Evolutionary conservation across 805 yeast species (phyloP), one percentile per base, ranked within the genome.

Genomic region (Ogataea haglerorum): DNA sequence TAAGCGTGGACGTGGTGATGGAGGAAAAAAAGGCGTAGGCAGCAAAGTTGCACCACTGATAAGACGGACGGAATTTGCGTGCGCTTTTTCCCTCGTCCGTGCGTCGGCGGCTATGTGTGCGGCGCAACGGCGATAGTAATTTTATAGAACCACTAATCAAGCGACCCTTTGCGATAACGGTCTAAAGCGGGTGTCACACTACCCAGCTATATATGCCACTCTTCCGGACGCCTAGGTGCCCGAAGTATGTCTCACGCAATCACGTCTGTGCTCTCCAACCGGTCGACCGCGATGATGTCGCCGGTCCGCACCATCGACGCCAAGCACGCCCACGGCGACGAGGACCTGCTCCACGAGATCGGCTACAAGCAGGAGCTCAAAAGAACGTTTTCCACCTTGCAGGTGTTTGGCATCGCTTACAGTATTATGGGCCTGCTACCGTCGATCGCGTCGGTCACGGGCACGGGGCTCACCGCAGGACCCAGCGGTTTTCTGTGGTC

Each of bases 401-500:
- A 80, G 57, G 80, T 80, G 16, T 82, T 82, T 55, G 86, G 85
- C 41, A 76, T 82, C 42, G 84, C 87, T 3, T 82, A 80, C 54
- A 73, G 81, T 14, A 80, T 83, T 56, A 82, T 83, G 87, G 85
- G 87, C 8, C 60, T 82, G 34, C 63, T 82, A 30, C 85, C 85
- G 0, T 74, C 82, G 10, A 76, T 81, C 36, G 75, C 85, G 0
- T 74, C 85, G 2, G 68, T 73, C 22, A 54, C 80, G 23, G 66
- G 66, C 8, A 67, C 69, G 34, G 82, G 82, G 14, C 64, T 82
- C 10, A 60, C 73, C 23, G 78, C 82, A 0, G 89, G 89, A 4
- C 79, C 85, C 0, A 78, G 72, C 8, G 78, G 82, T 5, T 68
- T 80, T 42, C 68, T 81, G 3, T 83, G 90, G 90, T 84, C 86